Base-by-base conservation (phyloP, 257 asterid genomes). In the Solanum paucissectum region DNA sequence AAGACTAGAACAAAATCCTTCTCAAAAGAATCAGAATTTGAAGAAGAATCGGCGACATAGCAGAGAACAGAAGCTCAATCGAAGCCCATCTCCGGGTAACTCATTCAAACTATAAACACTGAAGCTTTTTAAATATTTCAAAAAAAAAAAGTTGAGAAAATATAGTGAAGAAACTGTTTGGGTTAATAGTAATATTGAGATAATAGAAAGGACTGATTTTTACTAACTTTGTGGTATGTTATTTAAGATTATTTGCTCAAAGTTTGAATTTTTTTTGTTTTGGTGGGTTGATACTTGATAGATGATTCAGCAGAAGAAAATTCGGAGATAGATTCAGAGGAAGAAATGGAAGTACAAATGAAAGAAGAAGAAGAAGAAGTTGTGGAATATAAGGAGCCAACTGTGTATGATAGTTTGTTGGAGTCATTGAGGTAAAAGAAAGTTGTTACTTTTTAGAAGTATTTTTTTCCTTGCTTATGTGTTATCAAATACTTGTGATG, bases 381-480 rank as follows among this genome's bases (percentile, higher is more conserved):
- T 81, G 83, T 84, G 58, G 88, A 64, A 10, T 58, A 72, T 69
- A 83, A 87, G 86, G 94, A 91, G 88, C 92, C 91, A 5, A 90
- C 93, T 21, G 84, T 58, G 90, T 95, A 95, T 27, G 96, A 96
- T 62, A 89, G 91, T 84, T 92, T 96, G 91, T 87, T 95, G 94
- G 88, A 89, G 92, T 91, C 86, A 86, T 86, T 96, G 87, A 95
- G 95, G 77, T 89, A 95, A 84, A 90, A 76, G 58, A 89, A 87
- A 75, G 4, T 83, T 88, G 42, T 92, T 93, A 23, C 49, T 64
- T 64, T 14, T 23, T 37, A 21, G 9, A 83, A 52, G 68, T 36
- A 27, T 83, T 34, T 0, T 64, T 36, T 58, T 36, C 18, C n/a
- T 12, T 34, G 42, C 37, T 84, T 13, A 12, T 58, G 40, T 84